Conservation (phyloP, 2,329 filamentous ascomycete genomes). For the Sphaerulina populicola region DNA sequence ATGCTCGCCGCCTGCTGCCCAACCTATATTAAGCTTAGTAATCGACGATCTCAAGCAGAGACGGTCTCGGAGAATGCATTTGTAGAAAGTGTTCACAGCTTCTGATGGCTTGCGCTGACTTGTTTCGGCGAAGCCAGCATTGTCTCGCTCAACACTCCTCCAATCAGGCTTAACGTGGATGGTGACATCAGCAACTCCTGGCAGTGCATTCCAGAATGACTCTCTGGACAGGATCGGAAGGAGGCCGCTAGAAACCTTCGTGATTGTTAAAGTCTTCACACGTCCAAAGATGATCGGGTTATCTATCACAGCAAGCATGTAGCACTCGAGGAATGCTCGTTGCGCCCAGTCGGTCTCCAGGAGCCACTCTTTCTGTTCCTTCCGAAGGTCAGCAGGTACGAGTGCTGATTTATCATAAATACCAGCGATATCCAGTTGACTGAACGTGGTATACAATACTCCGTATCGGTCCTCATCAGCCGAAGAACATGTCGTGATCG, state of each 20-base stretch:
- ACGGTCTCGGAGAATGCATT: slow-evolving; percentile 38
- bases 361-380: slow-evolving; percentile 60
- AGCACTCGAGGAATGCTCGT: slow-evolving; percentile 59
- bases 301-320: slow-evolving; percentile 56
- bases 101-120: slow-evolving; percentile 44
- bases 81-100: slow-evolving; percentile 46
- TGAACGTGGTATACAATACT: slow-evolving; percentile 30
- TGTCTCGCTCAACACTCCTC: slow-evolving; percentile 50
- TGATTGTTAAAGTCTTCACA: slow-evolving; percentile 54
- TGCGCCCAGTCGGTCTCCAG: slow-evolving; percentile 62
- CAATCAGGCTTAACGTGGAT: slow-evolving; percentile 59
- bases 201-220: slow-evolving; percentile 56
- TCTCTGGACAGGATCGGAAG: slow-evolving; percentile 48
- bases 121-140: slow-evolving; percentile 46
- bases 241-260: slow-evolving; percentile 56
- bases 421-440: slow-evolving; percentile 18
- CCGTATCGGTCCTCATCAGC: slow-evolving; percentile 16
- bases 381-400: slow-evolving; percentile 50
- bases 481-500: neutral
- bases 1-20: slow-evolving; percentile 59
- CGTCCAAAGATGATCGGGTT: slow-evolving; percentile 47
- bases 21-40: slow-evolving; percentile 55
- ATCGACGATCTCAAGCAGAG: slow-evolving; percentile 45
- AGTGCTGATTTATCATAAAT: slow-evolving; percentile 32
- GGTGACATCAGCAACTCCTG: slow-evolving; percentile 47